Percentiles rank a stretch among this genome's conserved stretches.
Evolutionary conservation across 1,284 basidiomycete genomes (phyloP).

Genomic region (Cutaneotrichosporon curvatum): DNA sequence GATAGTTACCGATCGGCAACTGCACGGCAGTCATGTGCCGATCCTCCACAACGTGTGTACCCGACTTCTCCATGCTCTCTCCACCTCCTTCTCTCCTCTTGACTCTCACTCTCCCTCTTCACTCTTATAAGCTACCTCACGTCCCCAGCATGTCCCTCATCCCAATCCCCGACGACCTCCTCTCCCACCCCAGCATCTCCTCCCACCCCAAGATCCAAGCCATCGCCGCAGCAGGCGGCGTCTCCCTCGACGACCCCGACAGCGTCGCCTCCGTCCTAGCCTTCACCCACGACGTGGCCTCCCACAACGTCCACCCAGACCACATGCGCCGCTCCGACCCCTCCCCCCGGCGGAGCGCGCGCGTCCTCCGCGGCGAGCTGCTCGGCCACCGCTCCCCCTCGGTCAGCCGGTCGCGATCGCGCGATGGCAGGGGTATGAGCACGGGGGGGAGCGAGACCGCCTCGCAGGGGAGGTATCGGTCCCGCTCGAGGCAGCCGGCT

Average conservation of each 20-base stretch:
- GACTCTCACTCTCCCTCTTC: too few relatives aligned
- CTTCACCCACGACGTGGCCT: slow-evolving; percentile 11
- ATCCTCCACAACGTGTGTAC: too few relatives aligned
- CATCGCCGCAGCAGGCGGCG: slow-evolving; percentile 8
- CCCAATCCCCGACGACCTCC: slow-evolving; percentile 14
- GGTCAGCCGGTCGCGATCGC: neutral
- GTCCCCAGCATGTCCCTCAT: neutral
- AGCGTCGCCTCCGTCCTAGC: slow-evolving; percentile 5
- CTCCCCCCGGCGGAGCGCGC: slow-evolving; percentile 11
- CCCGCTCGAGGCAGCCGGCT: slow-evolving; percentile 10
- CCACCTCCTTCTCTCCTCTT: too few relatives aligned
- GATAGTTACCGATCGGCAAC: too few relatives aligned
- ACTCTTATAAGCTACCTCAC: too few relatives aligned
- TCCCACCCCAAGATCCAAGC: slow-evolving; percentile 4
- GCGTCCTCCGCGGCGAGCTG: slow-evolving; percentile 14
- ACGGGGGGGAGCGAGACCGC: too few relatives aligned
- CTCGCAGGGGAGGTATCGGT: slow-evolving; percentile 7
- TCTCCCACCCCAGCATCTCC: slow-evolving; percentile 7
- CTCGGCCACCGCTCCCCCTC: slow-evolving; percentile 12
- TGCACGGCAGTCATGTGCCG: too few relatives aligned
- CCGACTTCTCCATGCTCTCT: too few relatives aligned
- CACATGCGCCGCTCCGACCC: slow-evolving; percentile 11
- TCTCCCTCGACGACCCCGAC: slow-evolving; percentile 4
- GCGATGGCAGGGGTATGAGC: too few relatives aligned
- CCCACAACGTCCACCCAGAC: slow-evolving; percentile 2